These are phyloP conservation scores for Aspergillus sparsus DNA, from an alignment of 495 filamentous ascomycete species.

Conservation along the genomic window DNA sequence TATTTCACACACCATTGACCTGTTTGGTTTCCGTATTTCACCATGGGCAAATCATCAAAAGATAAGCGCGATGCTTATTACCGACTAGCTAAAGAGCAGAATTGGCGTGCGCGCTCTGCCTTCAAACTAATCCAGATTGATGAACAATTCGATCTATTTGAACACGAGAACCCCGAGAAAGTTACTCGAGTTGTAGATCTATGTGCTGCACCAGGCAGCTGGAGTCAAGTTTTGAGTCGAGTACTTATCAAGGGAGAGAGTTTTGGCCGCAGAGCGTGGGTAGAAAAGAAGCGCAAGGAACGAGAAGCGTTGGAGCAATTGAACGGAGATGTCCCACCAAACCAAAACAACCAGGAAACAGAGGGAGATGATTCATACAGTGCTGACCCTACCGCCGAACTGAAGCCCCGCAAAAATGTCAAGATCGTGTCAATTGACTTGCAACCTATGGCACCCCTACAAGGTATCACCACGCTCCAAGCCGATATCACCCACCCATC, in stretches of 20 bases:
- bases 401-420: slow-evolving; percentile 68
- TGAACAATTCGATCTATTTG: slow-evolving; percentile 94
- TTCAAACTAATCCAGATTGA: slow-evolving; percentile 97
- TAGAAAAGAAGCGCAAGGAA: slow-evolving; percentile 70
- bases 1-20: background rate
- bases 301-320: slow-evolving; percentile 44
- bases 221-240: slow-evolving; percentile 93
- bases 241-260: slow-evolving; percentile 90
- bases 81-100: slow-evolving; percentile 95
- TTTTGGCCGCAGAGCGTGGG: slow-evolving; percentile 80
- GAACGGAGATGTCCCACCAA: slow-evolving; percentile 28
- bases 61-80: slow-evolving; percentile 99
- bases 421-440: slow-evolving; percentile 95
- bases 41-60: slow-evolving; percentile 97
- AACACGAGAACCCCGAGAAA: slow-evolving; percentile 53
- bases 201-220: slow-evolving; percentile 93
- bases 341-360: slow-evolving; percentile 22
- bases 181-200: slow-evolving; percentile 95
- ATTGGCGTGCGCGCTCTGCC: slow-evolving; percentile 92
- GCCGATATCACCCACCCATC: slow-evolving; percentile 97
- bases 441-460: slow-evolving; percentile 90
- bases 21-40: background rate
- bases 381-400: slow-evolving; percentile 31
- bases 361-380: slow-evolving; percentile 27
- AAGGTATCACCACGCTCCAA: slow-evolving; percentile 86